Evolutionary conservation across 2,329 filamentous ascomycete genomes (phyloP).

Genomic region (Diaporthe caulivora): DNA sequence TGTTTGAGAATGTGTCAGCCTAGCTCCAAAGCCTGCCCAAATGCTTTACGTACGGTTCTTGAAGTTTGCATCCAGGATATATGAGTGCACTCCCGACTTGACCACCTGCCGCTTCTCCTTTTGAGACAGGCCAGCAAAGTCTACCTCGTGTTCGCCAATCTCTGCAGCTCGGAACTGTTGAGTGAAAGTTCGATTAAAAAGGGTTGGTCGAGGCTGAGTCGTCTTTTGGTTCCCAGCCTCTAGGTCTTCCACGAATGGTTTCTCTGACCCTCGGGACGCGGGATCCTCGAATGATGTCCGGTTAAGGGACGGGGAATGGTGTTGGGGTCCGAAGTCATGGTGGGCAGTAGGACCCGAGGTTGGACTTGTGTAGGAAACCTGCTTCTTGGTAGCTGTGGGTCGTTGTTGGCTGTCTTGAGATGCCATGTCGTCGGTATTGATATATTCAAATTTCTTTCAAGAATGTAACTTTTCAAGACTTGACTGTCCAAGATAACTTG

Average conservation of each 20-base stretch:
- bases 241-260: conserved; percentile 14
- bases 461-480: neutral
- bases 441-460: neutral
- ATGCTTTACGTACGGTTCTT: conserved; percentile 7
- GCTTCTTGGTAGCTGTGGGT: conserved; percentile 5
- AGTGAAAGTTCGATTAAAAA: conserved; percentile 18
- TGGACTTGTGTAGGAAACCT: conserved; percentile 6
- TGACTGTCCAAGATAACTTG: neutral
- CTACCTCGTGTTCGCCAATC: neutral
- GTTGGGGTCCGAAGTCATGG: neutral
- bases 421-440: neutral
- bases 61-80: neutral
- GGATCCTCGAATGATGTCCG: neutral
- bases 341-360: neutral
- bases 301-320: neutral
- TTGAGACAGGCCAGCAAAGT: conserved; percentile 12
- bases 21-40: neutral
- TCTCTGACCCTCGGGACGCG: neutral
- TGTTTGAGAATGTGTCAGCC: neutral
- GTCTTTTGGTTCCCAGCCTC: neutral
- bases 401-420: conserved; percentile 11
- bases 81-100: conserved; percentile 7
- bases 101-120: conserved; percentile 23
- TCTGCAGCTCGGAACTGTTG: conserved; percentile 18
- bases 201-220: neutral